These are phyloP conservation scores for Basidiobolus heterosporus DNA, from an alignment of 371 early-diverging fungal genomes.

Conservation along the genomic window DNA sequence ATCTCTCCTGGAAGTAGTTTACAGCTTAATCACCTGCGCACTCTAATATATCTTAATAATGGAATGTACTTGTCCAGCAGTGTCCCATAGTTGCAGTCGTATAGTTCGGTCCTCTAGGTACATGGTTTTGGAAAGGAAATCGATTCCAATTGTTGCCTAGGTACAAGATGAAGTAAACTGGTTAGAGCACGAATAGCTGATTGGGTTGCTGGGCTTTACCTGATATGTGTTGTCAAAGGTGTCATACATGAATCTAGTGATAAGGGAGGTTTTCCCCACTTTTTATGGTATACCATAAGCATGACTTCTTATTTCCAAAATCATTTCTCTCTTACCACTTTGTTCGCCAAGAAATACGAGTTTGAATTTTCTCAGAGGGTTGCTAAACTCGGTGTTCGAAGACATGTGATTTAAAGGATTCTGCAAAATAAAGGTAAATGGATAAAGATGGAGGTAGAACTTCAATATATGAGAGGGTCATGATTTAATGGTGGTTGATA, in stretches of 20 bases:
- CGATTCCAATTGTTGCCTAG: constrained; percentile 98
- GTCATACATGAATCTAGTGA: constrained; percentile 97
- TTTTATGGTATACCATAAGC: background rate
- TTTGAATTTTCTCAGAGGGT: constrained; percentile 73
- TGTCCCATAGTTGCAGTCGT: constrained; percentile 99
- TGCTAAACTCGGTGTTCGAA: constrained; percentile 6
- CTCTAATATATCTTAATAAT: background rate
- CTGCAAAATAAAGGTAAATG: no score
- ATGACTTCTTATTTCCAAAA: background rate
- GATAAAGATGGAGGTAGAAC: no score
- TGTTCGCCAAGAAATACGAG: constrained; percentile 92
- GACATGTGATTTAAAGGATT: no score
- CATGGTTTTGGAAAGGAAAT: constrained; percentile 98
- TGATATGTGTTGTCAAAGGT: constrained; percentile 94
- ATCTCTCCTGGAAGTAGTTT: constrained; percentile 52
- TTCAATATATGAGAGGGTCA: no score
- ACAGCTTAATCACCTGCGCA: background rate
- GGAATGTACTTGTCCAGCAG: constrained; percentile 87
- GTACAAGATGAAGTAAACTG: constrained; percentile 1
- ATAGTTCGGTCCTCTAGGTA: constrained; percentile 91
- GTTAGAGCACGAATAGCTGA: background rate
- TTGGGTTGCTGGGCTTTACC: constrained; percentile 23
- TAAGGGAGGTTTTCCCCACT: constrained; percentile 98
- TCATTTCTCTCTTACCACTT: constrained; percentile 46
- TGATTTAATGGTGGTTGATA: no score